Base-by-base conservation (phyloP, 306 rosid genomes). In the Cotoneaster glaucophyllus region DNA sequence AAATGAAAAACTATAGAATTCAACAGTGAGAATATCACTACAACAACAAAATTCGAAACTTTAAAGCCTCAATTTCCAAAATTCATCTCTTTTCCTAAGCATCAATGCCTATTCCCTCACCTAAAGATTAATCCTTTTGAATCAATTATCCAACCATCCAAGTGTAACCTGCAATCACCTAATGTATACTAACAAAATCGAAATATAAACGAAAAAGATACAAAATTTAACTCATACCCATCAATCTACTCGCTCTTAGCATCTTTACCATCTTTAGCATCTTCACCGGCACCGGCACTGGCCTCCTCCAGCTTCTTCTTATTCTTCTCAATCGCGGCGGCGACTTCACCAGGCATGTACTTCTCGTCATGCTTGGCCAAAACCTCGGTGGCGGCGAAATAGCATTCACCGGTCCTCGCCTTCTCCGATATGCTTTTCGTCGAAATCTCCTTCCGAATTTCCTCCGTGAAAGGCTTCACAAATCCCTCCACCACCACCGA, bases 351-450 rank as follows among this genome's bases (percentile, higher is more conserved):
- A 0, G 96, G 98, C 98, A 90, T 92, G 71, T 94, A 94, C 89
- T 94, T 92, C 88, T 94, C 98, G 28, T 90, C 98, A 14, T 90
- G 98, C 93, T 94, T 94, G 0, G 98, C 98, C 74, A 91, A 83
- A 72, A 94, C 98, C 86, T 91, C 98, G 0, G 85, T 80, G 2
- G 99, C 99, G 11, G 87, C 48, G 67, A 95, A 92, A 48, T 89
- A 95, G 69, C 84, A 95, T 4, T 90, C 92, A 10, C 82, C 87
- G 1, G 65, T 79, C 80, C 97, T 84, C 0, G 99, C 99, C 81
- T 92, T 95, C 34, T 73, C 88, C 0, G 99, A 84, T 3, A 90
- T 92, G 54, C 85, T 85, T 74, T 81, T 88, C 0, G 72, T 11
- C 25, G 99, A 89, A 26, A 74, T 71, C 61, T 89, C 88, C 6